Base-by-base conservation (phyloP, 768 basidiomycete species). In the Collybiopsis luxurians region DNA sequence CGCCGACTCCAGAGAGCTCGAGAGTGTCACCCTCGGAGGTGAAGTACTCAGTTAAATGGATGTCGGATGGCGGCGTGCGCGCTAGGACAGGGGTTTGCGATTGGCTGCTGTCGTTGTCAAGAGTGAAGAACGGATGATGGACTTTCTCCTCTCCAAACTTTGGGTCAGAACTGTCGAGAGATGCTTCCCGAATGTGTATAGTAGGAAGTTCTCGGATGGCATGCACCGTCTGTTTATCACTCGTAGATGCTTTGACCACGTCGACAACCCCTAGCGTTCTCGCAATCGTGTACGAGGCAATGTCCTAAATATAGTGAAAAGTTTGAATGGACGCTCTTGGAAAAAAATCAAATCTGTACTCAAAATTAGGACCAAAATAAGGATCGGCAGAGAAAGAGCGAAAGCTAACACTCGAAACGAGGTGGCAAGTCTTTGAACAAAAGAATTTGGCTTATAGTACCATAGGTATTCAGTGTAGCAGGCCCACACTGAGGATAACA, bases 201-300 rank as follows among this genome's bases (percentile, higher is more conserved):
- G 69, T 52, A 3, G 78, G 77, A 7, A 67, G 45, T 45, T 56
- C 54, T 24, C 31, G 30, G 26, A 61, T 64, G 58, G 60, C 59
- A 54, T 75, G 71, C 19, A 74, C 68, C 7, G 77, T 76, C 26
- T 71, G 62, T 59, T 76, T 78, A 61, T 87, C 88, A 68, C 80
- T 83, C 24, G 88, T 90, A 12, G 87, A 86, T 0, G 89, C 87
- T 66, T 85, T 86, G 51, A 85, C 83, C 58, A 82, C 81, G 69
- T 90, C 89, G 60, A 89, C 80, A 53, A 90, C 79, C 31, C 90
- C 90, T 50, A 93, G 78, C 5, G 89, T 92, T 57, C 90, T 85
- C 12, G 88, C 91, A 66, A 93, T 89, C 56, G 85, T 83, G 63
- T 92, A 93, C 19, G 91, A 89, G 2, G 83, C 76, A 54, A 92